phyloP scores from a whole-genome alignment of 768 basidiomycete genomes.

The Termitomyces sp. region DNA sequence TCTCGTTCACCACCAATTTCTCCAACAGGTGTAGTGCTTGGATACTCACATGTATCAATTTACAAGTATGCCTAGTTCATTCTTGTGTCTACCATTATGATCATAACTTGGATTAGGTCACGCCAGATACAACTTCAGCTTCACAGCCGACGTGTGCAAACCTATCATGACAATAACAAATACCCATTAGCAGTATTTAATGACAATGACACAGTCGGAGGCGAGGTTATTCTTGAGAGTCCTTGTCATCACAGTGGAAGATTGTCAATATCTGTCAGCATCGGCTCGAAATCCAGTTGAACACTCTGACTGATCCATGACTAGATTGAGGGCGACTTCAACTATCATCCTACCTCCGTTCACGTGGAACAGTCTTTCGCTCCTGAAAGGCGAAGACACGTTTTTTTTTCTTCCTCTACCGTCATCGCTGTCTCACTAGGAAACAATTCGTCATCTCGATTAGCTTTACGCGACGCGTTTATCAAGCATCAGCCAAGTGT shows the following conservation, averaged over 20 bases:
- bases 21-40: background rate
- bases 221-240: constrained; percentile 53
- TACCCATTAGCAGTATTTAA: constrained; percentile 50
- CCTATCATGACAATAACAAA: constrained; percentile 23
- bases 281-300: background rate
- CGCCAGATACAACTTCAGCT: constrained; percentile 56
- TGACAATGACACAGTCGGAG: constrained; percentile 54
- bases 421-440: constrained; percentile 33
- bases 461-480: constrained; percentile 39
- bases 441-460: constrained; percentile 26
- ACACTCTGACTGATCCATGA: background rate
- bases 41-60: background rate
- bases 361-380: constrained; percentile 17
- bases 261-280: constrained; percentile 48
- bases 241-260: constrained; percentile 48
- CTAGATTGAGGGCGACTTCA: constrained; percentile 62
- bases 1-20: background rate
- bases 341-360: constrained; percentile 26
- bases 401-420: constrained; percentile 46
- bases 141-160: constrained; percentile 55
- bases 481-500: constrained; percentile 40
- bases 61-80: background rate
- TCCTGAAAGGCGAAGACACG: constrained; percentile 29
- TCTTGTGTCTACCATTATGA: background rate
- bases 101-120: constrained; percentile 28